phyloP scores from a whole-genome alignment of 106 monocot species.

The Narthecium ossifragum region DNA sequence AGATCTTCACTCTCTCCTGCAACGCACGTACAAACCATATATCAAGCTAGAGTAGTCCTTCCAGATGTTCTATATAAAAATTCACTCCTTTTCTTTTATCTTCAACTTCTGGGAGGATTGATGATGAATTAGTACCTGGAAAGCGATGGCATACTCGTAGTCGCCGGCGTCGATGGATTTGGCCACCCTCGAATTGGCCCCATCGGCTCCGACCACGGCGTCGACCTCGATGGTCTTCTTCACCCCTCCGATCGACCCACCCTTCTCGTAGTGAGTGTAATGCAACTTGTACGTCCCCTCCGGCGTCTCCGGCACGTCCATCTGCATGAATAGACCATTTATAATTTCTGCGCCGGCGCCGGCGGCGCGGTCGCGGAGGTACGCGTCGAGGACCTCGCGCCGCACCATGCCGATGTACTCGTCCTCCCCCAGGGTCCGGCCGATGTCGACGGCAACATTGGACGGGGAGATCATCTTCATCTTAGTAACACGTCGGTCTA shows the following conservation, averaged over 20 bases:
- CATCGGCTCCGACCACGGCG: slow-evolving; percentile 79
- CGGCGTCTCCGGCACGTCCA: slow-evolving; percentile 28
- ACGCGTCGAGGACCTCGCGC: slow-evolving; percentile 82
- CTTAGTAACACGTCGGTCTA: slow-evolving; percentile 80
- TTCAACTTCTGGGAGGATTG: too few relatives aligned
- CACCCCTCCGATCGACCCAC: slow-evolving; percentile 14
- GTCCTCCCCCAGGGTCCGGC: slow-evolving; percentile 66
- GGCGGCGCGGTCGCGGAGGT: slow-evolving; percentile 56
- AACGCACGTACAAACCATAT: too few relatives aligned
- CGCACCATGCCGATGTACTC: slow-evolving; percentile 99
- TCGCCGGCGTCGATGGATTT: slow-evolving; percentile 91
- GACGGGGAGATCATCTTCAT: slow-evolving; percentile 99
- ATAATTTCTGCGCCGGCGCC: slow-evolving; percentile 56
- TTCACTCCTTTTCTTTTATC: too few relatives aligned
- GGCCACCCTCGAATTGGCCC: slow-evolving; percentile 85
- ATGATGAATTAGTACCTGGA: too few relatives aligned
- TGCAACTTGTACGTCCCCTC: slow-evolving; percentile 35
- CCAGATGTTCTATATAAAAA: too few relatives aligned
- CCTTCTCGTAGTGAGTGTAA: slow-evolving; percentile 44
- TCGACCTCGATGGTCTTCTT: slow-evolving; percentile 48
- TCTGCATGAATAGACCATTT: slow-evolving; percentile 58
- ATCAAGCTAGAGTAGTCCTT: too few relatives aligned
- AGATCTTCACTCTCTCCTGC: slow-evolving; percentile 50
- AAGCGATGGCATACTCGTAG: slow-evolving; percentile 80
- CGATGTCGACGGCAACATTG: slow-evolving; percentile 89